Evolutionary conservation across 2,329 filamentous ascomycete genomes (phyloP), one percentile per base, ranked within the genome.

Genomic region (Pseudogymnoascus sp.): DNA sequence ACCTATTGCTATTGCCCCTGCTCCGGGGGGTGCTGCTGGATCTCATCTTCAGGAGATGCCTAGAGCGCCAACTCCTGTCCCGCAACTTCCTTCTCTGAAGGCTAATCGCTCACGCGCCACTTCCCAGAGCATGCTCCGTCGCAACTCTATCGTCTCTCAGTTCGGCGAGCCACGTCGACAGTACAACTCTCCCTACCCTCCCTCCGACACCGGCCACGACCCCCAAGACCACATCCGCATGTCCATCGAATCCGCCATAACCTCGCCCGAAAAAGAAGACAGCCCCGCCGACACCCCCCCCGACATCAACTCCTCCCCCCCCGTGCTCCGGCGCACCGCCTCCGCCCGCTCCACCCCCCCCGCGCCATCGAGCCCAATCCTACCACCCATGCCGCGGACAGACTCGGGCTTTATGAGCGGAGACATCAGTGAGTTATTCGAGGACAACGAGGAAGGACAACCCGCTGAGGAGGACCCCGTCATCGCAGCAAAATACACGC

Each of bases 361-460:
- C 48, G 80, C 92, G 61, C 85, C 85, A 6, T 83, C 85, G 0
- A 86, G 88, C 79, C 83, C 79, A 0, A 78, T 81, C 21, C 74
- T 87, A 25, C 85, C 87, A 62, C 81, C 82, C 4, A 80, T 87
- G 67, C 80, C 81, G 6, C 71, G 77, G 25, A 79, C 79, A 16
- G 91, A 96, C 73, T 93, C 90, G 13, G 90, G 90, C 1, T 96
- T 96, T 71, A 90, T 93, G 83, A 95, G 90, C 72, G 89, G 89
- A n/a, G 72, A 74, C 14, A 72, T 72, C 4, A 64, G 36, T 60
- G 64, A 64, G 21, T 79, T 87, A 5, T 84, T 91, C 65, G 88
- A 88, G 39, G 85, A 90, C 23, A 81, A 85, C 51, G 77, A 79
- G 23, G 74, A 78, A 36, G 69, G 31, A 34, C 75, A 73, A 14